Percentiles rank a stretch among this genome's conserved stretches.
Conservation (phyloP, 1,139 yeast species). For the Sugiyamaella paludigena region DNA sequence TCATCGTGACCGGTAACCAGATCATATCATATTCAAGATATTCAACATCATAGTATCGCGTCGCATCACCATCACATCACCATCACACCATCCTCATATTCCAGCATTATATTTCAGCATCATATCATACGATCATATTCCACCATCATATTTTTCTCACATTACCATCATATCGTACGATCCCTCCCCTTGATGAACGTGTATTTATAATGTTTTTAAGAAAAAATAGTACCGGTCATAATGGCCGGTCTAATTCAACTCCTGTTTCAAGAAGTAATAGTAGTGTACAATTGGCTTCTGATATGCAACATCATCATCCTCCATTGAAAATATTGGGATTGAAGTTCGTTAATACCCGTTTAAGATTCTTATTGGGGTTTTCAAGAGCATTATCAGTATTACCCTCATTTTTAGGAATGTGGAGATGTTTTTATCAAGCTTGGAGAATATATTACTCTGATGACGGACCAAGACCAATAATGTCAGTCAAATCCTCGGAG, state of each 20-base stretch:
- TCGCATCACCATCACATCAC: too few species aligned
- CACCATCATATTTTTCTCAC: too few species aligned
- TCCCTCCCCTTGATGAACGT: too few species aligned
- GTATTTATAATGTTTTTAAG: conserved; percentile 3
- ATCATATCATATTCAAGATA: too few species aligned
- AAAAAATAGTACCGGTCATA: conserved; percentile 4
- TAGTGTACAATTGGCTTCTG: conserved; percentile 17
- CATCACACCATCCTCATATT: too few species aligned
- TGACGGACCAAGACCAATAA: conserved; percentile 30
- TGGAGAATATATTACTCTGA: conserved; percentile 30
- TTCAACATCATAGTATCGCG: too few species aligned
- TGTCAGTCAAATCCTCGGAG: conserved; percentile 39
- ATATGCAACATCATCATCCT: conserved; percentile 15
- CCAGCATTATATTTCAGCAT: too few species aligned
- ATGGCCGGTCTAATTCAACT: conserved; percentile 15
- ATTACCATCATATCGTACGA: too few species aligned
- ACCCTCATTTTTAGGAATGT: conserved; percentile 59
- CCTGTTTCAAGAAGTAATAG: conserved; percentile 22
- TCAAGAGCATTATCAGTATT: conserved; percentile 52
- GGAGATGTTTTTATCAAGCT: conserved; percentile 53
- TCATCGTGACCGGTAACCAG: too few species aligned
- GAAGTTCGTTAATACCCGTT: conserved; percentile 67
- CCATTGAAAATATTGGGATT: conserved; percentile 58
- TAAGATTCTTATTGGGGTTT: conserved; percentile 59
- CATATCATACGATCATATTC: too few species aligned